Conservation (phyloP, 1,284 basidiomycete species). For the Stygiomarasmius scandens region DNA sequence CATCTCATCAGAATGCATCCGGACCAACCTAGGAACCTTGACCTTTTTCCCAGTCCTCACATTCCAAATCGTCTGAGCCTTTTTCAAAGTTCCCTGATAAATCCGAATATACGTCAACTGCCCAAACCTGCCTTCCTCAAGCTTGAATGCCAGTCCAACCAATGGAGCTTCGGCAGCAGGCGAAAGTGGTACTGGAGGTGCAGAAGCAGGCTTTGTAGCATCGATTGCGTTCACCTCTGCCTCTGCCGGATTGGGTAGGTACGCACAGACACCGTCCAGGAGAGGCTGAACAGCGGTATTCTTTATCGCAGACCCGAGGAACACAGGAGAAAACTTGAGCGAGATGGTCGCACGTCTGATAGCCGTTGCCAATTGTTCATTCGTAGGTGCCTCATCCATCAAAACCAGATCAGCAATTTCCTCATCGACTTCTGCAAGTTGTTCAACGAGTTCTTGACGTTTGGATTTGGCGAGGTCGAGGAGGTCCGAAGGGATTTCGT, state of each 20-base stretch:
- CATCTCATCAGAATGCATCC: constrained; percentile 99
- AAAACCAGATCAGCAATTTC: constrained; percentile 91
- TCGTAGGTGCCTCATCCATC: constrained; percentile 78
- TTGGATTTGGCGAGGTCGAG: constrained; percentile 78
- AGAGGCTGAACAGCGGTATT: constrained; percentile 96
- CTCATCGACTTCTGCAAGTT: constrained; percentile 96
- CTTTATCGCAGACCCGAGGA: constrained; percentile 97
- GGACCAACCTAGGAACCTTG: constrained; percentile 95
- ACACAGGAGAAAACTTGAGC: constrained; percentile 95
- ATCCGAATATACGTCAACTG: constrained; percentile 99
- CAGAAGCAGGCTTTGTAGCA: constrained; percentile 64
- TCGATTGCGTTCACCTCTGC: constrained; percentile 84
- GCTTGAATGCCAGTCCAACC: constrained; percentile 96
- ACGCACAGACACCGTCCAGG: constrained; percentile 94
- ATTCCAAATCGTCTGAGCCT: constrained; percentile 88
- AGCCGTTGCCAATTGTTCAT: constrained; percentile 78
- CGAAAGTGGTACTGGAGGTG: constrained; percentile 74
- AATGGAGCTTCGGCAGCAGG: constrained; percentile 87
- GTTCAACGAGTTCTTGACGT: constrained; percentile 90
- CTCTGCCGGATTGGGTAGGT: constrained; percentile 91
- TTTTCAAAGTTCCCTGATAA: constrained; percentile 92
- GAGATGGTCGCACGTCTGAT: constrained; percentile 88
- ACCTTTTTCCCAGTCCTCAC: constrained; percentile 96
- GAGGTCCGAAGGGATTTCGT: constrained; percentile 86
- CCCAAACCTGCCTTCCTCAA: constrained; percentile 97